Percentiles rank a stretch among this genome's conserved stretches.
Evolutionary conservation across 2,329 filamentous ascomycete genomes (phyloP).

Genomic region (Hypoxylon sp.): DNA sequence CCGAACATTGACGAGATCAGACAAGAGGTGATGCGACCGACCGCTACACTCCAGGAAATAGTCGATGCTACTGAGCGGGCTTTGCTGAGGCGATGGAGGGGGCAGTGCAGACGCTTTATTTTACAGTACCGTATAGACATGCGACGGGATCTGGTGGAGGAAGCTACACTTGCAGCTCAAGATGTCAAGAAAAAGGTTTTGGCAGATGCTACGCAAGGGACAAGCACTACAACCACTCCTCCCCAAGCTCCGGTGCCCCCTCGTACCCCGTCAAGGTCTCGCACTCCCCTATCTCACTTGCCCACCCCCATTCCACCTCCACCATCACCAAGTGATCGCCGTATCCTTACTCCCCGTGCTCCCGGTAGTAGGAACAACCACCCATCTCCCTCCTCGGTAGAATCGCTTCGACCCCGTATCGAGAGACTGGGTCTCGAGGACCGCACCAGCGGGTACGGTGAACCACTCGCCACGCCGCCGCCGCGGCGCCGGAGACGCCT

Average conservation of each 20-base stretch:
- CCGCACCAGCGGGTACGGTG: not conserved
- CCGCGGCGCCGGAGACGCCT: not conserved
- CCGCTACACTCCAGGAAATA: conserved; percentile 15
- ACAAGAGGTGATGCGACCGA: not conserved
- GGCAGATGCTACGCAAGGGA: not conserved
- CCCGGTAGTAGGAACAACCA: not conserved
- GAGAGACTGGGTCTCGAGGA: not conserved
- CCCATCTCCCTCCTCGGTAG: not conserved
- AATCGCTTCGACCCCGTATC: not conserved
- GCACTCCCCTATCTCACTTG: not conserved
- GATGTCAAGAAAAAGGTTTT: conserved; percentile 19
- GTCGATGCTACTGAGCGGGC: conserved; percentile 16
- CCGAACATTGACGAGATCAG: conserved; percentile 11
- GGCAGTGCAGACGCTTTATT: conserved; percentile 9
- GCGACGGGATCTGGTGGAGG: conserved; percentile 13
- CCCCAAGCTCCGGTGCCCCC: not conserved
- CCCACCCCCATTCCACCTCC: not conserved
- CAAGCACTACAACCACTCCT: not conserved
- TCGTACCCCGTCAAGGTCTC: not conserved
- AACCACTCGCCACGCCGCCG: not conserved
- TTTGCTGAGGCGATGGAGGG: conserved; percentile 21
- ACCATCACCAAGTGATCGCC: not conserved
- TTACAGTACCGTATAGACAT: conserved; percentile 12
- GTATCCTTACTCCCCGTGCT: not conserved
- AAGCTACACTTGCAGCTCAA: not conserved